Evolutionary conservation across 108 stramenopile species (phyloP).

Genomic region (Discostella pseudostelligera): DNA sequence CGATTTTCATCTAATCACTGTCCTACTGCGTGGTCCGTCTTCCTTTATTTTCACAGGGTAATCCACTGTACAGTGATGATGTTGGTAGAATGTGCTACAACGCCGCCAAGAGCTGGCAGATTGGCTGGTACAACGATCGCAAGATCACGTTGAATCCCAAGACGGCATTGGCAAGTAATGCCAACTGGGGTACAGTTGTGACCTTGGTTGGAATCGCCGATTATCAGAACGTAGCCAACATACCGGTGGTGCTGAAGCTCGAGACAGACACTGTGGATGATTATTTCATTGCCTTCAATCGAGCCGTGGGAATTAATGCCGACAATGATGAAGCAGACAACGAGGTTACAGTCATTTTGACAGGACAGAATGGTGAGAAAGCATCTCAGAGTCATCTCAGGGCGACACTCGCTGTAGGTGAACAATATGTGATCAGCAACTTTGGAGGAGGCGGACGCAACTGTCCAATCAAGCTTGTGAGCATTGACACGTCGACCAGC

Average conservation of each 20-base stretch:
- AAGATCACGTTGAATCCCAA: constrained; percentile 15
- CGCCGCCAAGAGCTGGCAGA: constrained; percentile 38
- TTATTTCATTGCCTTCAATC: constrained; percentile 41
- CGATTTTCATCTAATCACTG: too few species aligned
- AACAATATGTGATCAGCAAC: too few species aligned
- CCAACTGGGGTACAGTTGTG: constrained; percentile 2
- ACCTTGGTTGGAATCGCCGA: constrained; percentile 40
- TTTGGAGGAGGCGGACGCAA: too few species aligned
- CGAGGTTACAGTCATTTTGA: constrained; percentile 20
- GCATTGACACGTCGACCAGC: too few species aligned
- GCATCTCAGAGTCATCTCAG: constrained; percentile 16
- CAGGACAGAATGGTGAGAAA: constrained; percentile 21
- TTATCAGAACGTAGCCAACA: constrained; percentile 16
- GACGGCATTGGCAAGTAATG: background rate
- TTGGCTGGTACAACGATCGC: constrained; percentile 33
- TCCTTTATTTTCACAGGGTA: constrained; percentile 21
- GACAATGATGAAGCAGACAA: constrained; percentile 30
- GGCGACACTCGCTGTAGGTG: too few species aligned
- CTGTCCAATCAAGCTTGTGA: too few species aligned
- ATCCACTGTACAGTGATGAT: constrained; percentile 35
- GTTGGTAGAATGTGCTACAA: constrained; percentile 46
- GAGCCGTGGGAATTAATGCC: constrained; percentile 23
- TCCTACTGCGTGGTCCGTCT: too few species aligned
- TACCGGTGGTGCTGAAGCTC: constrained; percentile 26
- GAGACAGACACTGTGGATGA: constrained; percentile 24